Percentiles rank a stretch among this genome's conserved stretches.
phyloP scores from a whole-genome alignment of 2,329 filamentous ascomycete species.

The Epichloe bromicola region DNA sequence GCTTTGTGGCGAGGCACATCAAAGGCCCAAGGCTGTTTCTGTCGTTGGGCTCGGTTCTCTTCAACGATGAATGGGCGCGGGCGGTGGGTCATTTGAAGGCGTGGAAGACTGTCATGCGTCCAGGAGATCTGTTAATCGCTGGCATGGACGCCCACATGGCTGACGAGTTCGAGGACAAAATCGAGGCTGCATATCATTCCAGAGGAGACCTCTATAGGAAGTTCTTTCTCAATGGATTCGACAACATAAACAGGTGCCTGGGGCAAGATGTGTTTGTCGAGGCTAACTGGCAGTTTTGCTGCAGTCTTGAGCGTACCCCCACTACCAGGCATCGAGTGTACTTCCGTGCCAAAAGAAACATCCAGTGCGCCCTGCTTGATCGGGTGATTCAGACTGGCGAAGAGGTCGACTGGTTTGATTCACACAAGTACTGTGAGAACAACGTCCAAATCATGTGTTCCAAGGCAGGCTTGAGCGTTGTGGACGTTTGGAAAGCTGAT shows the following conservation, averaged over 20 bases:
- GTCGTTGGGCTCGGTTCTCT: slow-evolving; percentile 28
- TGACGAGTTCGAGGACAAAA: slow-evolving; percentile 20
- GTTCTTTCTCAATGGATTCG: slow-evolving; percentile 28
- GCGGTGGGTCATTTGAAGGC: slow-evolving; percentile 22
- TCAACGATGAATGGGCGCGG: slow-evolving; percentile 25
- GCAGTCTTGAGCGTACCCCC: slow-evolving; percentile 22
- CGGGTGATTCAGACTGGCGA: slow-evolving; percentile 18
- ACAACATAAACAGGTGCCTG: slow-evolving; percentile 22
- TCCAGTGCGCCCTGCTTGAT: slow-evolving; percentile 14
- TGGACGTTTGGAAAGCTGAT: slow-evolving; percentile 23
- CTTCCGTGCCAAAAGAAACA: slow-evolving; percentile 22
- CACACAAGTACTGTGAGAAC: slow-evolving; percentile 26
- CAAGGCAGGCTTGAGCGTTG: slow-evolving; percentile 23
- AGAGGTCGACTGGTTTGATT: slow-evolving; percentile 31
- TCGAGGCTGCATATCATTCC: slow-evolving; percentile 28
- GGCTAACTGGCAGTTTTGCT: slow-evolving; percentile 25
- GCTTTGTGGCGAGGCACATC: slow-evolving; percentile 16
- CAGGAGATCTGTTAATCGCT: slow-evolving; percentile 23
- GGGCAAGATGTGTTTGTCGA: slow-evolving; percentile 22
- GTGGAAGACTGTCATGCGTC: slow-evolving; percentile 23
- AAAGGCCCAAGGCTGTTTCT: slow-evolving; percentile 23
- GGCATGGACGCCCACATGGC: slow-evolving; percentile 29
- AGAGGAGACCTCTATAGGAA: slow-evolving; percentile 20
- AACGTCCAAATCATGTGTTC: slow-evolving; percentile 26
- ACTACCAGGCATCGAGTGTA: slow-evolving; percentile 28